Evolutionary conservation across 306 rosid genomes (phyloP).

Genomic region (Cucurbita maxima): DNA sequence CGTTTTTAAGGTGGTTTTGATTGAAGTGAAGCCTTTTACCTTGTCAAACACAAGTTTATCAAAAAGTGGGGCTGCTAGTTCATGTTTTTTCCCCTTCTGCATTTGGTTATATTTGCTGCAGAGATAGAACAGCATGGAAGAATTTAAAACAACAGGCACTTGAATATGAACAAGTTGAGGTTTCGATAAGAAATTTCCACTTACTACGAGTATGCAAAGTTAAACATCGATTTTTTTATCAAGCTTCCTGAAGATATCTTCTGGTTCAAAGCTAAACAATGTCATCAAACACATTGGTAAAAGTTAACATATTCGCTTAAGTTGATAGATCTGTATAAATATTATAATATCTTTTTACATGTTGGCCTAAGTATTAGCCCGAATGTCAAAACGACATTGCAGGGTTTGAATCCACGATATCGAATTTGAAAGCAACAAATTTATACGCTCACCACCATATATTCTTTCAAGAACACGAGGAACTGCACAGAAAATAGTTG

Average conservation of each 20-base stretch:
- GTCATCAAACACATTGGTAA: background rate
- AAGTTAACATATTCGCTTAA: background rate
- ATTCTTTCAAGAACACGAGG: constrained; percentile 94
- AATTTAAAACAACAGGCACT: background rate
- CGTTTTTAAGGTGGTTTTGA: background rate
- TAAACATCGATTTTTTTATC: constrained; percentile 52
- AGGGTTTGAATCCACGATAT: background rate
- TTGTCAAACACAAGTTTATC: constrained; percentile 75
- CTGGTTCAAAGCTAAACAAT: constrained; percentile 50
- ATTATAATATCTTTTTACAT: background rate
- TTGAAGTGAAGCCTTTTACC: constrained; percentile 25
- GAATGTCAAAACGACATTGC: background rate
- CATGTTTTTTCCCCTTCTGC: constrained; percentile 51
- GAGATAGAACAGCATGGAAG: background rate
- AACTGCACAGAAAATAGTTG: constrained; percentile 87
- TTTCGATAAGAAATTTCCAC: constrained; percentile 4
- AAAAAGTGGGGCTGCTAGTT: constrained; percentile 45
- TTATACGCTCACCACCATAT: constrained; percentile 40
- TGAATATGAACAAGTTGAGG: background rate
- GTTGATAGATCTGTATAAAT: background rate
- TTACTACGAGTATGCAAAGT: constrained; percentile 64
- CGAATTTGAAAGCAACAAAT: too few species aligned
- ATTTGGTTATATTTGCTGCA: constrained; percentile 56
- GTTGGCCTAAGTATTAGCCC: background rate
- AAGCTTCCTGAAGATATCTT: constrained; percentile 68